Conservation (phyloP, 208 protist genomes). For the Naegleria fowleri region DNA sequence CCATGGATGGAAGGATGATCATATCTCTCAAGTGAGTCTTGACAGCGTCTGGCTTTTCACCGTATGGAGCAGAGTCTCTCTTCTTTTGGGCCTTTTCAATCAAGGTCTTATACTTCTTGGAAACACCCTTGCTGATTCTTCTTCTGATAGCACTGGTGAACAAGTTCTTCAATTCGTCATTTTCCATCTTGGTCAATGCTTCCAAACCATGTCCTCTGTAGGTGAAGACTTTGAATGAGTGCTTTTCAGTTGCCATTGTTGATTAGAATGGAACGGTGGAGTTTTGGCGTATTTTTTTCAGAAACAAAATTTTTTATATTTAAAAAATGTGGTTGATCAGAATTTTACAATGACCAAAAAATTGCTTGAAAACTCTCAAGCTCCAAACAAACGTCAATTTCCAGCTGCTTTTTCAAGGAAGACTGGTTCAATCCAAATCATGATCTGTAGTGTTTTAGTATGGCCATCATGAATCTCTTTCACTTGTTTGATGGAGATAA, state of each 20-base stretch:
- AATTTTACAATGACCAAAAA: too few relatives aligned
- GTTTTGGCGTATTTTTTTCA: background rate
- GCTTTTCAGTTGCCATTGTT: background rate
- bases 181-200: constrained; percentile 80
- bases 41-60: constrained; percentile 93
- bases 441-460: too few relatives aligned
- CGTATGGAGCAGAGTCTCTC: constrained; percentile 72
- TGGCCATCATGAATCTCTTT: too few relatives aligned
- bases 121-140: constrained; percentile 74
- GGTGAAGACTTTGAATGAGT: constrained; percentile 92
- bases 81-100: constrained; percentile 83
- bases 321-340: background rate
- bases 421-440: too few relatives aligned
- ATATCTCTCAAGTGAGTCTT: constrained; percentile 99
- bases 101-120: constrained; percentile 65
- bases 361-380: too few relatives aligned
- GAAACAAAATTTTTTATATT: background rate
- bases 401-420: too few relatives aligned
- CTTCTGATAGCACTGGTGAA: constrained; percentile 85
- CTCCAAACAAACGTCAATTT: too few relatives aligned
- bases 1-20: constrained; percentile 99
- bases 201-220: constrained; percentile 91
- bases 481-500: too few relatives aligned
- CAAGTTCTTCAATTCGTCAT: constrained; percentile 85
- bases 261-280: background rate